Conservation (phyloP, 164 flowering plant genomes). For the Tetrastigma voinierianum region DNA sequence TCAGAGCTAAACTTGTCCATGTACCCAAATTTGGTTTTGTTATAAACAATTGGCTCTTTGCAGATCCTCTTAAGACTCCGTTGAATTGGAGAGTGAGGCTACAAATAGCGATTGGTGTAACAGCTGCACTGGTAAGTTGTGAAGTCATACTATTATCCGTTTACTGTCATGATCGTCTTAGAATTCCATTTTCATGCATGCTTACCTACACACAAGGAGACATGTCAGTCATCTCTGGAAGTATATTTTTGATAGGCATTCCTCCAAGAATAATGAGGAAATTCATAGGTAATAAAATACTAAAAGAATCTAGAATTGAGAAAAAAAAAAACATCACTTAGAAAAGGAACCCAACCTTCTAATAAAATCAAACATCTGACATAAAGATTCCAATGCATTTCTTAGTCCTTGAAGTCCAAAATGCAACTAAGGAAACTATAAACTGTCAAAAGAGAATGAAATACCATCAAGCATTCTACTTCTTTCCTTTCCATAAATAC, state of each 20-base stretch:
- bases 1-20: background rate
- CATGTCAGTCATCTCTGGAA: background rate
- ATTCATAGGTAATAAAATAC: no score
- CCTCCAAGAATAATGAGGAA: no score
- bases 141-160: background rate
- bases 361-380: no score
- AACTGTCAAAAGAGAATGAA: no score
- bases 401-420: no score
- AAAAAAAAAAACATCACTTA: no score
- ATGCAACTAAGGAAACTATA: no score
- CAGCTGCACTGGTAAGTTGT: constrained; percentile 74
- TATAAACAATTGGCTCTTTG: constrained; percentile 8
- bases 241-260: background rate
- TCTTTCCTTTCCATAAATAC: no score
- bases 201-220: background rate
- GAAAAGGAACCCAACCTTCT: no score
- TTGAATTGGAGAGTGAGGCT: constrained; percentile 78
- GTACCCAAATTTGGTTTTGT: background rate
- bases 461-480: no score
- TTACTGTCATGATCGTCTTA: background rate
- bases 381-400: no score
- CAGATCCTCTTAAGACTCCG: constrained; percentile 91
- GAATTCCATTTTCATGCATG: background rate
- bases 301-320: no score
- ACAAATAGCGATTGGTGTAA: constrained; percentile 72